Base-by-base conservation (phyloP, 352 stramenopile genomes). In the Pythium rhizo-oryzae region DNA sequence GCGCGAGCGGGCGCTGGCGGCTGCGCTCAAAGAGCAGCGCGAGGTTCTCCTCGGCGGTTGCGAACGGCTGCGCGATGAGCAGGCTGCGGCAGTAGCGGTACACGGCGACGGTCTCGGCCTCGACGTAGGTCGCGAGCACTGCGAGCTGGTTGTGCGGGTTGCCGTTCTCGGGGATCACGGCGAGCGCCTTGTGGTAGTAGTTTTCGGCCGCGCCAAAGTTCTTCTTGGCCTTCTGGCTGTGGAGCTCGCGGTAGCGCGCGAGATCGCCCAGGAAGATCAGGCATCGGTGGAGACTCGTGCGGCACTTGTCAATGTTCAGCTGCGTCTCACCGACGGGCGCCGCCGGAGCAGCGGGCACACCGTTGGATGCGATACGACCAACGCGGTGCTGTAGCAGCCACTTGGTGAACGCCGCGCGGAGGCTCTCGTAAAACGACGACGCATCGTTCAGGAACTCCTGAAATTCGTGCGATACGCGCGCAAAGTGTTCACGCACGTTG, bases 1-100 rank as follows among this genome's bases (percentile, higher is more conserved):
- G 70, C 11, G 79, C 77, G 37, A 91, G 68, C 44, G 80, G 78
- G 16, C 82, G 84, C 65, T 96, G 89, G n/a, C 85, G 84, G 59
- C 84, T 94, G 21, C 89, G 90, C 55, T 96, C 89, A 72, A 97
- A 97, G 8, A 97, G 76, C 67, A 97, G 58, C 56, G 81, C 88
- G 8, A 97, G 73, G 65, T 97, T 97, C 55, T 97, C 90, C 57
- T 94, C 84, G 0, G 90, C 90, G 0, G 90, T 97, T 23, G 82
- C 78, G 65, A 97, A 97, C 19, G 91, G 91, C 71, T 92, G 81
- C 18, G 80, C 72, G 44, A 92, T 91, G 44, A 97, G 66, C 46
- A 97, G 69, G 69, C 84, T 95, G 62, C 90, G 85, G 65, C 88
- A 96, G 74, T 97, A 97, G 23, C 89, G 83, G 59, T 97, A 97